Base-by-base conservation (phyloP, 148 eudicot species). In the Oxyria digyna region DNA sequence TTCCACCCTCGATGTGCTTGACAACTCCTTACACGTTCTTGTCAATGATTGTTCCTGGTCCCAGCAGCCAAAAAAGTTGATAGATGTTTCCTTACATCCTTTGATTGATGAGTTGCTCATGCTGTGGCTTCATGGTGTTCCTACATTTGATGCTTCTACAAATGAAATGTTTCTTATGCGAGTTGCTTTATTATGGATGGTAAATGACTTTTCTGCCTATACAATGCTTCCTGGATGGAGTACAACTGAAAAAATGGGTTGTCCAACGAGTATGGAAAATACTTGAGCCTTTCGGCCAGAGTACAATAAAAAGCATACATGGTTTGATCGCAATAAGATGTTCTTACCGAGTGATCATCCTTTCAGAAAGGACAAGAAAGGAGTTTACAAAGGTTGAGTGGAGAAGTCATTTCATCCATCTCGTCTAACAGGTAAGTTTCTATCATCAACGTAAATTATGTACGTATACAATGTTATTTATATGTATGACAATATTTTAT, bases 401-500 rank as follows among this genome's bases (percentile, higher is more conserved):
- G 11, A 41, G 12, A 8, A 41, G 10, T 41, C 11, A 41, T 12
- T 12, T 41, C 0, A 12, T 41, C 43, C 43, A 6, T 14, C 2
- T 63, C 13, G 10, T 41, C 6, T 31, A 18, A 55, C n/a, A 55
- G 27, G 9, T 66, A 54, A 33, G 26, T 50, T 21, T 50, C 11
- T 48, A 37, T n/a, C n/a, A n/a, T n/a, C n/a, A n/a, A n/a, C n/a
- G n/a, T n/a, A n/a, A n/a, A n/a, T n/a, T n/a, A n/a, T n/a, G n/a
- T n/a, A n/a, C n/a, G n/a, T n/a, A n/a, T n/a, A n/a, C n/a, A n/a
- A n/a, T n/a, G n/a, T n/a, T n/a, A n/a, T n/a, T n/a, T n/a, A n/a
- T n/a, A n/a, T n/a, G n/a, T n/a, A n/a, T n/a, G n/a, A n/a, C n/a
- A 46, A 40, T 71, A 69, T 55, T 37, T 74, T 62, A 8, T 48